Evolutionary conservation across 23 red algal genomes (phyloP).

Genomic region (Gracilaria vermiculophylla): DNA sequence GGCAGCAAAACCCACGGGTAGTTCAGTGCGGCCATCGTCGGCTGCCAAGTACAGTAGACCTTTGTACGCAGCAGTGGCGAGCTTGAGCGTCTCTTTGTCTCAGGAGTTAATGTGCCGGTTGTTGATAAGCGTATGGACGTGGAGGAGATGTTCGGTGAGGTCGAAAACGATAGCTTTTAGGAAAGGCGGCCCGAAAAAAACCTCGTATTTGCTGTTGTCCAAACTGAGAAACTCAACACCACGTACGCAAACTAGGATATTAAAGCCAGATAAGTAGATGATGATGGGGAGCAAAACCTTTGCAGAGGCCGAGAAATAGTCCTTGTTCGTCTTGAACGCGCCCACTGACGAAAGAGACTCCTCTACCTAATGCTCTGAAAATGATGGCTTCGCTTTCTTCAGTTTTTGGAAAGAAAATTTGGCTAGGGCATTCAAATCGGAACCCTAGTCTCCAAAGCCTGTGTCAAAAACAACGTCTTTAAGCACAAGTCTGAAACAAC

Average conservation of each 20-base stretch:
- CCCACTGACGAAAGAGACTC: background rate
- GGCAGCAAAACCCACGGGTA: background rate
- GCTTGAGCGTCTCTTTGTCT: background rate
- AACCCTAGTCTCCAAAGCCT: conserved; percentile 16
- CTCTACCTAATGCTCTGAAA: background rate
- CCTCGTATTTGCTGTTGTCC: conserved; percentile 15
- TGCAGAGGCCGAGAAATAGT: background rate
- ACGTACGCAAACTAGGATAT: background rate
- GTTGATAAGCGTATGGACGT: background rate
- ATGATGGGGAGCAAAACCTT: background rate
- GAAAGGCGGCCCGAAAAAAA: conserved; percentile 24
- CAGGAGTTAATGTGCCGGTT: background rate
- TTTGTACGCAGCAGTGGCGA: background rate
- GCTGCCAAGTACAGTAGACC: background rate
- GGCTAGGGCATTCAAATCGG: background rate
- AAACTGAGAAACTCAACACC: background rate
- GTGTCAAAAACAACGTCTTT: background rate
- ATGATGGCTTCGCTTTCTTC: background rate
- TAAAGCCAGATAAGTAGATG: conserved; percentile 10
- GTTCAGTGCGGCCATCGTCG: conserved; percentile 5
- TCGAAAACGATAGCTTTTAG: conserved; percentile 42
- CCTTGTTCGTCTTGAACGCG: conserved; percentile 15
- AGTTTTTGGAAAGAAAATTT: background rate
- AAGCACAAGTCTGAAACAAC: background rate
- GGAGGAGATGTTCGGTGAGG: background rate